These are phyloP conservation scores for Sabuloglossum arenarium DNA, from an alignment of 495 filamentous ascomycete species.

Conservation along the genomic window DNA sequence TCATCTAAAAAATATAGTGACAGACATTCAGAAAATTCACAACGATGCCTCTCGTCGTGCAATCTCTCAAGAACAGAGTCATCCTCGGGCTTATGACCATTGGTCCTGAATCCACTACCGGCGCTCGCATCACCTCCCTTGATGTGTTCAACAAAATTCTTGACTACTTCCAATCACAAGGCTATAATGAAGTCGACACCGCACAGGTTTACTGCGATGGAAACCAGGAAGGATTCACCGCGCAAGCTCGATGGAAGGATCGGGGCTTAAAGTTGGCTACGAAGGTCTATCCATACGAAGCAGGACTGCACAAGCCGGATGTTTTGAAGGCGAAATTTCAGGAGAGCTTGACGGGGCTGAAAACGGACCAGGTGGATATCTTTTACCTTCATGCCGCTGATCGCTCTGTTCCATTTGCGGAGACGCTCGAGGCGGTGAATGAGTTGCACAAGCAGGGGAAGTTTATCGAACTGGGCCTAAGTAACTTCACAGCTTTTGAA, in stretches of 20 bases:
- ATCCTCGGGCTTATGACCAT: constrained; percentile 45
- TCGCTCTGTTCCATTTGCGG: constrained; percentile 52
- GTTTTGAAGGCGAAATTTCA: constrained; percentile 39
- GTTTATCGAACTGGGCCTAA: constrained; percentile 62
- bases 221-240: constrained; percentile 65
- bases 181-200: constrained; percentile 65
- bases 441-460: constrained; percentile 73
- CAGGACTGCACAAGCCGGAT: constrained; percentile 37
- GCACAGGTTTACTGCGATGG: constrained; percentile 54
- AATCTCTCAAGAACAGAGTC: constrained; percentile 26
- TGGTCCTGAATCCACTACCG: constrained; percentile 25
- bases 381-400: constrained; percentile 81
- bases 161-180: constrained; percentile 46
- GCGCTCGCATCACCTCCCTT: constrained; percentile 48
- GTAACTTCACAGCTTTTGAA: constrained; percentile 76
- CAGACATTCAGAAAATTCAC: too few species aligned
- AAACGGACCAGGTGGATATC: constrained; percentile 62
- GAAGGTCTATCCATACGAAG: constrained; percentile 46
- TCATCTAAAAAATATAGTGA: too few species aligned
- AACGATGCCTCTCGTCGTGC: constrained; percentile 32
- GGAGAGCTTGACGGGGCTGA: constrained; percentile 46
- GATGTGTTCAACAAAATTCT: constrained; percentile 43
- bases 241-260: constrained; percentile 57
- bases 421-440: constrained; percentile 59
- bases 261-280: constrained; percentile 69